Evolutionary conservation across 768 basidiomycete species (phyloP).

Genomic region (Steccherinum ochraceum): DNA sequence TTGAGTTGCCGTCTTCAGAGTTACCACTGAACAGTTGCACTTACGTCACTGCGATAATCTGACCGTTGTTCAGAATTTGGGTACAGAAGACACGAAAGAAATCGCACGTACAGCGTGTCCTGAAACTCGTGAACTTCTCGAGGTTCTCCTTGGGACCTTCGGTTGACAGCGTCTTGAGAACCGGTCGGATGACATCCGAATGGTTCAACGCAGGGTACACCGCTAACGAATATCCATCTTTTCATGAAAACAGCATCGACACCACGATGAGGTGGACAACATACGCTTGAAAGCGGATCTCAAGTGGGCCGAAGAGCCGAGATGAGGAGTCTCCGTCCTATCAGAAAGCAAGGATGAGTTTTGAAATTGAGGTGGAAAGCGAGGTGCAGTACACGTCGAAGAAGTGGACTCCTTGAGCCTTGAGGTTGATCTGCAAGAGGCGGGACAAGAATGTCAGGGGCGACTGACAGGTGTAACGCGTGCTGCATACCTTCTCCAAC

Average conservation of each 20-base stretch:
- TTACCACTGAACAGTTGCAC: not conserved
- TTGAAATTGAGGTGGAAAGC: not conserved
- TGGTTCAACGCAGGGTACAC: slow-evolving; percentile 55
- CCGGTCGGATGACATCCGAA: slow-evolving; percentile 49
- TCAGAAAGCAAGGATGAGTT: not conserved
- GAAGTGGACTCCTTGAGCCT: slow-evolving; percentile 73
- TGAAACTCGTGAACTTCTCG: slow-evolving; percentile 61
- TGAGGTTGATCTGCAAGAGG: slow-evolving; percentile 60
- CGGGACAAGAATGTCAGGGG: not conserved
- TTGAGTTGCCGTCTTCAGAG: not conserved
- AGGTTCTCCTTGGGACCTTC: slow-evolving; percentile 61
- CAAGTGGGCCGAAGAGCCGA: slow-evolving; percentile 38
- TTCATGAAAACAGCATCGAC: slow-evolving; percentile 5
- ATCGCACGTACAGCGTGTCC: slow-evolving; percentile 58
- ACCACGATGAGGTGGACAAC: slow-evolving; percentile 7
- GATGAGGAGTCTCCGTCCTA: slow-evolving; percentile 71
- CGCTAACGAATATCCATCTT: slow-evolving; percentile 21
- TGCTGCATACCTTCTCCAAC: slow-evolving; percentile 65
- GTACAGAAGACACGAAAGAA: slow-evolving; percentile 3
- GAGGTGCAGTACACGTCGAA: slow-evolving; percentile 67
- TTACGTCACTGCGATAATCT: slow-evolving; percentile 76
- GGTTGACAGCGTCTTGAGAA: slow-evolving; percentile 62
- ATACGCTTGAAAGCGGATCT: slow-evolving; percentile 33
- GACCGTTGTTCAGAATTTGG: slow-evolving; percentile 3
- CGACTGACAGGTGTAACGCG: not conserved